Conservation (phyloP, 257 asterid species). For the Scutellaria barbata region DNA sequence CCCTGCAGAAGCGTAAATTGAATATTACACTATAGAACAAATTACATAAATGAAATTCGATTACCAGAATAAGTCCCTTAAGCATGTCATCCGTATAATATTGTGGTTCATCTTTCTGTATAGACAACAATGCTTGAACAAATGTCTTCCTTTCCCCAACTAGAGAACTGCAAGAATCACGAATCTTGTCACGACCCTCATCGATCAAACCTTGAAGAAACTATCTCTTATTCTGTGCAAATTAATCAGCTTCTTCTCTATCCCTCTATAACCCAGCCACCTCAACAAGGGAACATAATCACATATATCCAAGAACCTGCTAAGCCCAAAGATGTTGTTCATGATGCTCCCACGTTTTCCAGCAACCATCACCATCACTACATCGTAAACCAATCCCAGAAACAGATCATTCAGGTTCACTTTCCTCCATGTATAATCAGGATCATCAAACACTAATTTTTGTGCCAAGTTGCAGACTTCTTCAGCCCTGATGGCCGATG, state of each 20-base stretch:
- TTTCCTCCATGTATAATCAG: constrained; percentile 32
- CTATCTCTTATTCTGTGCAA: constrained; percentile 34
- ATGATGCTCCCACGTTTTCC: constrained; percentile 52
- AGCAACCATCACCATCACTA: constrained; percentile 39
- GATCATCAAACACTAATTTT: constrained; percentile 27
- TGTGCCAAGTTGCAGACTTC: constrained; percentile 39
- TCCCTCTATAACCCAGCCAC: constrained; percentile 42
- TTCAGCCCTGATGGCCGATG: constrained; percentile 35
- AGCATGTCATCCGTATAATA: constrained; percentile 42
- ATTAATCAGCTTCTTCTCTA: constrained; percentile 30
- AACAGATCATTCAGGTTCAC: constrained; percentile 45
- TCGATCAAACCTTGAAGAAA: constrained; percentile 41
- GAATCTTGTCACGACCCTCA: constrained; percentile 28
- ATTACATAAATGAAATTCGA: background rate
- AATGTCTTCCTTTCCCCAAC: constrained; percentile 22
- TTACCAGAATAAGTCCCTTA: constrained; percentile 46
- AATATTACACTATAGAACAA: no score
- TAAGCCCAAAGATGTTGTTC: constrained; percentile 47
- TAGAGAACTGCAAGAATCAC: background rate
- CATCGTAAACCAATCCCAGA: constrained; percentile 47
- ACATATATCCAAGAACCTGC: constrained; percentile 35
- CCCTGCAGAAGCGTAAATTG: no score
- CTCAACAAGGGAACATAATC: constrained; percentile 45
- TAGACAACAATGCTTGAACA: constrained; percentile 32
- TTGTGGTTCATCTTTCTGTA: constrained; percentile 42